phyloP scores from a whole-genome alignment of 1,284 basidiomycete species.

The Marasmius fiardii region DNA sequence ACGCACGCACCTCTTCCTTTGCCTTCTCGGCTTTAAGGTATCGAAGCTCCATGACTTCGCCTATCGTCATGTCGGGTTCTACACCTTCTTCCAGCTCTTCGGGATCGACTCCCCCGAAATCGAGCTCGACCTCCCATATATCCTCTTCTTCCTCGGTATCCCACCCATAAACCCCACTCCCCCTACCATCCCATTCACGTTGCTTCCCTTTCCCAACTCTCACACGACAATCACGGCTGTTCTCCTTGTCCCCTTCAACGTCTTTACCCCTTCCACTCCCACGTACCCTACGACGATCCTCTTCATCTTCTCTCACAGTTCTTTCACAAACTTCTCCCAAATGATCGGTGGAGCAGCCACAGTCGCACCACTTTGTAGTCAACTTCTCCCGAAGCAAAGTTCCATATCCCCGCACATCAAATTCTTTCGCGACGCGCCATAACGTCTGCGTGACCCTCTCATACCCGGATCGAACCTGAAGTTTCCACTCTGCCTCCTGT shows the following conservation, averaged over 20 bases:
- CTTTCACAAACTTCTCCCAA: slow-evolving; percentile 69
- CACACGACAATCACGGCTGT: slow-evolving; percentile 25
- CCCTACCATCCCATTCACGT: slow-evolving; percentile 68
- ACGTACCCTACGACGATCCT: slow-evolving; percentile 25
- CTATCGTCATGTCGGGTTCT: slow-evolving; percentile 57
- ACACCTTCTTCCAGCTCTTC: slow-evolving; percentile 43
- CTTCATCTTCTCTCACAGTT: slow-evolving; percentile 65
- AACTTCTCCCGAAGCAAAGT: slow-evolving; percentile 65
- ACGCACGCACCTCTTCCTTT: slow-evolving; percentile 53
- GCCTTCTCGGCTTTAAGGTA: slow-evolving; percentile 64
- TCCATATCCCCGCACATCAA: slow-evolving; percentile 67
- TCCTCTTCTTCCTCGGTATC: slow-evolving; percentile 69
- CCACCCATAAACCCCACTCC: slow-evolving; percentile 65
- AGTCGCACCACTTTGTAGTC: slow-evolving; percentile 70
- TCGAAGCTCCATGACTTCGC: slow-evolving; percentile 67
- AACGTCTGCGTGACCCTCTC: slow-evolving; percentile 56
- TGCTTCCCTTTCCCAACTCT: slow-evolving; percentile 48
- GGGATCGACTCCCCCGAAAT: slow-evolving; percentile 50
- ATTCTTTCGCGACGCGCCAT: slow-evolving; percentile 65
- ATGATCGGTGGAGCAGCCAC: slow-evolving; percentile 73
- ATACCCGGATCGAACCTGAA: slow-evolving; percentile 57
- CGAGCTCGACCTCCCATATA: slow-evolving; percentile 65
- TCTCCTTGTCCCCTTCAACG: neutral
- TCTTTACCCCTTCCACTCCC: slow-evolving; percentile 7
- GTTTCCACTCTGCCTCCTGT: slow-evolving; percentile 53